phyloP scores from a whole-genome alignment of 2,329 filamentous ascomycete genomes.

The Chaetomiaceae sp. region DNA sequence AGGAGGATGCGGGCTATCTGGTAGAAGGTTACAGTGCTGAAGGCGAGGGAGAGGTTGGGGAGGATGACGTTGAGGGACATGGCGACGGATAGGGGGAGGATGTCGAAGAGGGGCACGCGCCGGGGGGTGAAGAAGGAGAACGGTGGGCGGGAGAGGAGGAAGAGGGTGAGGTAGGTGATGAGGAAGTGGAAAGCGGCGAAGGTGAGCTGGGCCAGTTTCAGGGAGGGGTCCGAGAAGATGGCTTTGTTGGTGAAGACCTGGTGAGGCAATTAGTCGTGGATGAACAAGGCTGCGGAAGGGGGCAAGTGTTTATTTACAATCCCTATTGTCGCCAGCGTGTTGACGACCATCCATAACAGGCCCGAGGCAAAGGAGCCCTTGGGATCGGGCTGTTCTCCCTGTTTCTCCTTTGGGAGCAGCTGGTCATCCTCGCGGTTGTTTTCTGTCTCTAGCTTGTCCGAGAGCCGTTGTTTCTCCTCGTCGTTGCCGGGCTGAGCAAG shows the following conservation, averaged over 20 bases:
- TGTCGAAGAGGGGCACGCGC: conserved; percentile 49
- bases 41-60: conserved; percentile 63
- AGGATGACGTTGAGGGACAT: conserved; percentile 68
- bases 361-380: conserved; percentile 37
- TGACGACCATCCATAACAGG: conserved; percentile 55
- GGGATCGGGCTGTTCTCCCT: conserved; percentile 27
- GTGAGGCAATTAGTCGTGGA: conserved; percentile 13
- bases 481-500: conserved; percentile 27
- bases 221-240: conserved; percentile 60
- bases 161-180: conserved; percentile 61
- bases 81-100: conserved; percentile 60
- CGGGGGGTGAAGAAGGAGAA: conserved; percentile 57
- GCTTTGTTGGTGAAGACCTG: conserved; percentile 68
- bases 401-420: conserved; percentile 35
- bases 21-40: conserved; percentile 65
- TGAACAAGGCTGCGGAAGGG: neutral
- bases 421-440: conserved; percentile 39
- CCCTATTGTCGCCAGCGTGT: conserved; percentile 58
- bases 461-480: conserved; percentile 29
- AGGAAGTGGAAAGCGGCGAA: conserved; percentile 67
- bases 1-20: conserved; percentile 64
- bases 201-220: conserved; percentile 59
- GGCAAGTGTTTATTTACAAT: conserved; percentile 49
- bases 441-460: conserved; percentile 36
- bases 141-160: conserved; percentile 52